Evolutionary conservation across 2,329 filamentous ascomycete species (phyloP).

Genomic region (Xylariomycetidae sp.): DNA sequence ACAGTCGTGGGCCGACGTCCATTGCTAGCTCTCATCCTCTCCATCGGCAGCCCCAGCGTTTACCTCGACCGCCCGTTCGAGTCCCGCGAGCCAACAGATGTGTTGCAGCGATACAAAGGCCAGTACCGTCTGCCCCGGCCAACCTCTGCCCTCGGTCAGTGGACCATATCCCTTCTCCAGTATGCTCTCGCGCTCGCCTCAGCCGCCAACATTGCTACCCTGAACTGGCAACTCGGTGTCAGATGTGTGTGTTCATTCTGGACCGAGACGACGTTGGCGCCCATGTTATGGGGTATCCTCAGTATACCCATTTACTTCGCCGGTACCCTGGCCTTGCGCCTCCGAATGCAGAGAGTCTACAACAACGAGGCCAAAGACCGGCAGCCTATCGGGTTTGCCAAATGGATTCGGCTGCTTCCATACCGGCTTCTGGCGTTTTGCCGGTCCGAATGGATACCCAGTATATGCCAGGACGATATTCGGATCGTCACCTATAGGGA

Average conservation of each 20-base stretch:
- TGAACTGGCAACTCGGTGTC: conserved; percentile 13
- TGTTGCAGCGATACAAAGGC: conserved; percentile 4
- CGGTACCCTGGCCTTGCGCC: conserved; percentile 8
- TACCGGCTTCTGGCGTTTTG: conserved; percentile 2
- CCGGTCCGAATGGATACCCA: conserved; percentile 7
- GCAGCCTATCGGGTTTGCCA: neutral
- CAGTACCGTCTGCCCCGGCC: conserved; percentile 2
- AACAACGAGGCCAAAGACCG: conserved; percentile 1
- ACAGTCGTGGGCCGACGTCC: conserved; percentile 13
- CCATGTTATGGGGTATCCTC: conserved; percentile 10
- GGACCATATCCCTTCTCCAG: conserved; percentile 1
- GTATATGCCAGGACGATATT: conserved; percentile 6
- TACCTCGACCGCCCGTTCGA: conserved; percentile 15
- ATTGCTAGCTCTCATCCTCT: no score
- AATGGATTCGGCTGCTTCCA: conserved; percentile 8
- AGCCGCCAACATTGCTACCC: conserved; percentile 7
- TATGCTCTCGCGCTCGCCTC: conserved; percentile 9
- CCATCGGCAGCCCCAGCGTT: conserved; percentile 15
- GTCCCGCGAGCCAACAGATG: conserved; percentile 9
- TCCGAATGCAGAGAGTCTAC: conserved; percentile 9
- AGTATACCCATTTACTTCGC: conserved; percentile 11
- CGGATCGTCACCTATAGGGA: conserved; percentile 5
- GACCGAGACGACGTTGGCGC: conserved; percentile 9
- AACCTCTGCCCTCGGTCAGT: neutral
- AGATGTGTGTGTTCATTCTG: conserved; percentile 13